Evolutionary conservation across 257 asterid genomes (phyloP), one percentile per base, ranked within the genome.

Genomic region (Gentiana dahurica): DNA sequence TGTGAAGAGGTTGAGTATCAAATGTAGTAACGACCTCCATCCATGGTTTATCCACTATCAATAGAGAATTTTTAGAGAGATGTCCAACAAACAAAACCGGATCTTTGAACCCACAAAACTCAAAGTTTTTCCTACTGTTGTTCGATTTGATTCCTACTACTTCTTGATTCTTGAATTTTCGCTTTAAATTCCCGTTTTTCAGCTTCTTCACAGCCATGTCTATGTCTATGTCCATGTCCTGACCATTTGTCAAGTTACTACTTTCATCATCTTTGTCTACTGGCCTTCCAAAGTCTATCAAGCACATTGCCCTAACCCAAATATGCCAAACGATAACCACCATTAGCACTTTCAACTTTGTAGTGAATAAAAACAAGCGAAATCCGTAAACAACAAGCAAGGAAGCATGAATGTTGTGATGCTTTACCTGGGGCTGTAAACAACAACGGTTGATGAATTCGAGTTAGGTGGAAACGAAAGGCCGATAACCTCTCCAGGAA

Each of bases 401-500:
- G 24, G 24, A 24, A 24, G 24, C 24, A 24, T 24, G 24, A 24
- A 24, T 41, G 46, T 41, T 5, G 8, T 39, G 45, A 10, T 41
- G 46, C 4, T 50, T 12, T 71, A 89, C 99, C 97, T 86, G 74
- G 99, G 85, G 71, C 95, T 89, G 65, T 89, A 92, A 75, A 82
- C 81, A 44, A 84, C 65, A 51, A 85, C 97, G 2, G 97, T 75
- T 57, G 95, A 84, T n/a, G 96, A 80, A 60, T 65, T 60, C 62
- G 83, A 55, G 54, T 90, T 78, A 43, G 94, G 95, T 10, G 72
- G 87, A 76, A 92, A 92, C 6, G 99, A 81, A 51, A 92, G 81
- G 52, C 99, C 99, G 48, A 84, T 86, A 50, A 92, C 99, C 75
- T 85, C 99, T 58, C 99, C 99, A 47, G 99, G 97, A 81, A 92